Evolutionary conservation across 768 basidiomycete genomes (phyloP), one percentile per base, ranked within the genome.

Genomic region (Hericium rajendrae): DNA sequence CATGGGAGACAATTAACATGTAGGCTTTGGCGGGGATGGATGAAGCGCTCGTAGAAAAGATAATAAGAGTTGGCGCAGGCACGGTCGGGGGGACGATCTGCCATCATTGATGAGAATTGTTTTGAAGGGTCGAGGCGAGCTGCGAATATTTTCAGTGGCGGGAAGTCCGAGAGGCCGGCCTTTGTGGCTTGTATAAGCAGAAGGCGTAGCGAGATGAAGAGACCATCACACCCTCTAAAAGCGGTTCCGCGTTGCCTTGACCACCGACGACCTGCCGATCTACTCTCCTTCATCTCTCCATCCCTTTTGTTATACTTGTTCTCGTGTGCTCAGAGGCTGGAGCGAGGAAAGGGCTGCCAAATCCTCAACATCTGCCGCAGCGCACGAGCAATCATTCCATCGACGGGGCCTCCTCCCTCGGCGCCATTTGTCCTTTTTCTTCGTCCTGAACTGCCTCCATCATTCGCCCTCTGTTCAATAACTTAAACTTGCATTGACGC

Each of bases 1-100:
- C 68, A 76, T 85, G 69, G 80, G 76, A 24, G 41, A 81, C 68
- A 75, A 84, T 69, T 79, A 76, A 38, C 16, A 11, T 20, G 53
- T 37, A 20, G 57, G 71, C 71, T 53, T 60, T 67, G 69, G 69
- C 63, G 69, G 59, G 63, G 64, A 57, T 40, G 56, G 48, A 24
- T 24, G 39, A 58, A 26, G 26, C 18, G 57, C 6, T 10, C 28
- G 13, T 53, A 60, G 53, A 48, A 55, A 12, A 49, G 24, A 40
- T 38, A 53, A 24, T 41, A 50, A 54, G 60, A 57, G 48, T 58
- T 40, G 50, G 32, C 24, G 41, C 28, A 2, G 28, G 15, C 10
- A 16, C 16, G 43, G 41, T 22, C 32, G 22, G 54, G 38, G 20
- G 38, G 28, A 20, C 28, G 32, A 39, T 26, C 52, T 24, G 52